These are phyloP conservation scores for Candida glaebosa DNA, from an alignment of 805 yeast genomes.

Conservation along the genomic window DNA sequence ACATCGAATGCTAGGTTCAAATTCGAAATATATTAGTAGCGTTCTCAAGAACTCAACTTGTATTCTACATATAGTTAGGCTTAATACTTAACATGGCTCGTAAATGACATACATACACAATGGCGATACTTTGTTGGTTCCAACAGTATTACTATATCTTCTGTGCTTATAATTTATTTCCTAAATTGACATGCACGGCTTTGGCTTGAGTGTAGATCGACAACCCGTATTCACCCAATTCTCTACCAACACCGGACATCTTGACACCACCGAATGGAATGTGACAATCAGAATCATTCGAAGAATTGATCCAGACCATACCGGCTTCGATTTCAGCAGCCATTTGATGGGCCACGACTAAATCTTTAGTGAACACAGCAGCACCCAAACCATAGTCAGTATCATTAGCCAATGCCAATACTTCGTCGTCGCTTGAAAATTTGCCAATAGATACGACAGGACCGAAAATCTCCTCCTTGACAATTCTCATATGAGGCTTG, in stretches of 20 bases:
- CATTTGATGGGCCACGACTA: conserved; percentile 60
- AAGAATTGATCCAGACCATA: conserved; percentile 45
- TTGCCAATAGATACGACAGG: conserved; percentile 73
- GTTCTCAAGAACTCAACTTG: too few species aligned
- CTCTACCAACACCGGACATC: conserved; percentile 77
- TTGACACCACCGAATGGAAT: conserved; percentile 80
- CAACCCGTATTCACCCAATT: conserved; percentile 72
- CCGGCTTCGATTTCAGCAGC: conserved; percentile 50
- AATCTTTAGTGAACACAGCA: conserved; percentile 69
- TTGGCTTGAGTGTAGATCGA: conserved; percentile 69
- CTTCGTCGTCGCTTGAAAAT: conserved; percentile 68
- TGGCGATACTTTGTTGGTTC: too few species aligned
- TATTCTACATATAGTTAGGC: too few species aligned
- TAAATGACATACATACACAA: background rate
- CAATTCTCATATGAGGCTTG: conserved; percentile 58
- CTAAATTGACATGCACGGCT: conserved; percentile 72
- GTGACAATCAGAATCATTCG: conserved; percentile 41
- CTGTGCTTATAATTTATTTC: conserved; percentile 38
- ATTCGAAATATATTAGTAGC: too few species aligned
- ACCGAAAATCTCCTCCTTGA: conserved; percentile 82
- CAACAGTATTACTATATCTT: too few species aligned
- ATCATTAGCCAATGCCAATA: conserved; percentile 63
- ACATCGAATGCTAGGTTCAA: too few species aligned
- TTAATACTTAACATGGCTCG: background rate
- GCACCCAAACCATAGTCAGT: conserved; percentile 80